Evolutionary conservation across 2,329 filamentous ascomycete species (phyloP).

Genomic region (Trichoderma atroviride): DNA sequence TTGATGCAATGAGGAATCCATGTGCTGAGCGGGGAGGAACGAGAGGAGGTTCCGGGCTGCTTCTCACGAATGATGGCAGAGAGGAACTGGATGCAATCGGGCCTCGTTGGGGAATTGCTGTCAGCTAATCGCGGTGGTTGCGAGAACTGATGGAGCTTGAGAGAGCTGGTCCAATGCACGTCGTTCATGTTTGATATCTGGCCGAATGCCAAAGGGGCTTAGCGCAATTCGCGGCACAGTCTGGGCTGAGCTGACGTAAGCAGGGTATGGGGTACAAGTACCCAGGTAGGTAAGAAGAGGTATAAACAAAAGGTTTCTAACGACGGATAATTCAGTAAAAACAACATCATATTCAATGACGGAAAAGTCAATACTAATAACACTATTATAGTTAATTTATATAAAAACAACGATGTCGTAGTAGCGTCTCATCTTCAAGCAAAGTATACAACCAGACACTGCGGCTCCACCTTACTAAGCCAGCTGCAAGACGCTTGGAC

Average conservation of each 20-base stretch:
- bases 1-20: conserved; percentile 82
- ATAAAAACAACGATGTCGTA: no score
- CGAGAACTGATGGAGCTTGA: conserved; percentile 24
- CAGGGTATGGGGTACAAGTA: neutral
- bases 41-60: conserved; percentile 7
- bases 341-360: neutral
- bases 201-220: conserved; percentile 39
- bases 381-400: no score
- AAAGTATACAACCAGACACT: neutral
- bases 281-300: no score
- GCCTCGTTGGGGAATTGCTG: neutral
- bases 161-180: neutral
- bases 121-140: conserved; percentile 15
- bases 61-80: conserved; percentile 17
- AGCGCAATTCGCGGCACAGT: conserved; percentile 31
- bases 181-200: conserved; percentile 39
- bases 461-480: conserved; percentile 6
- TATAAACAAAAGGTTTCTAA: neutral
- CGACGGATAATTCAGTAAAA: neutral
- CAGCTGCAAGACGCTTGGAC: conserved; percentile 14
- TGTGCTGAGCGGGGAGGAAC: conserved; percentile 45
- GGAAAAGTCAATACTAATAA: no score
- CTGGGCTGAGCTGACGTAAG: conserved; percentile 10
- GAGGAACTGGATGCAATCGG: neutral
- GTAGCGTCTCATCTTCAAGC: neutral